phyloP scores from a whole-genome alignment of 768 basidiomycete genomes.

The Guyanaporus albipodus region DNA sequence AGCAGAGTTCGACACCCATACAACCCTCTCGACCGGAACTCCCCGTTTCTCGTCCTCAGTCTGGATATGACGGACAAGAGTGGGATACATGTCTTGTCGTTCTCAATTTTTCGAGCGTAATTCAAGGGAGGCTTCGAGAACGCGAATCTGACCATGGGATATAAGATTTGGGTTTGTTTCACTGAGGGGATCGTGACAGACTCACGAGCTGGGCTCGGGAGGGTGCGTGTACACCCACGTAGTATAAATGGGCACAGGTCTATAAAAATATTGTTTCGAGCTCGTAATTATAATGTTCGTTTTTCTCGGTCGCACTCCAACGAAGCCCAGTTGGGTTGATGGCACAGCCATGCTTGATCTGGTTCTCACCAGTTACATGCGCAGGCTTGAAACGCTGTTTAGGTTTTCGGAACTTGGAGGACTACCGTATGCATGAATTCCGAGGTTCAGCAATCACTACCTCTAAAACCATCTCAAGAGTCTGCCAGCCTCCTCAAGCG shows the following conservation, averaged over 20 bases:
- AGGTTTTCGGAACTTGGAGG: not conserved
- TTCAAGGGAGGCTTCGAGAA: not conserved
- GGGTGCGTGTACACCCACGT: not conserved
- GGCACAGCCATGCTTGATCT: slow-evolving; percentile 11
- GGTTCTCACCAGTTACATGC: too few relatives aligned
- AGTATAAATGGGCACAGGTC: not conserved
- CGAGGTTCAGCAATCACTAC: slow-evolving; percentile 15
- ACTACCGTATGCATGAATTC: slow-evolving; percentile 17
- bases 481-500: slow-evolving; percentile 69
- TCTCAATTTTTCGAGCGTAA: slow-evolving; percentile 18
- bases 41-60: slow-evolving; percentile 4
- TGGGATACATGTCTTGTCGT: slow-evolving; percentile 30
- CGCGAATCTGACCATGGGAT: too few relatives aligned
- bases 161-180: not conserved
- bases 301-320: too few relatives aligned
- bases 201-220: slow-evolving; percentile 13
- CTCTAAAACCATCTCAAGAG: slow-evolving; percentile 49
- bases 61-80: slow-evolving; percentile 18
- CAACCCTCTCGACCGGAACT: slow-evolving; percentile 14
- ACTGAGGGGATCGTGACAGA: too few relatives aligned
- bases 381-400: too few relatives aligned
- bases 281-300: too few relatives aligned
- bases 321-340: slow-evolving; percentile 24
- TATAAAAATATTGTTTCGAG: too few relatives aligned
- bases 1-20: slow-evolving; percentile 37